These are phyloP conservation scores for Talaromyces thailandensis DNA, from an alignment of 495 filamentous ascomycete species.

Conservation along the genomic window DNA sequence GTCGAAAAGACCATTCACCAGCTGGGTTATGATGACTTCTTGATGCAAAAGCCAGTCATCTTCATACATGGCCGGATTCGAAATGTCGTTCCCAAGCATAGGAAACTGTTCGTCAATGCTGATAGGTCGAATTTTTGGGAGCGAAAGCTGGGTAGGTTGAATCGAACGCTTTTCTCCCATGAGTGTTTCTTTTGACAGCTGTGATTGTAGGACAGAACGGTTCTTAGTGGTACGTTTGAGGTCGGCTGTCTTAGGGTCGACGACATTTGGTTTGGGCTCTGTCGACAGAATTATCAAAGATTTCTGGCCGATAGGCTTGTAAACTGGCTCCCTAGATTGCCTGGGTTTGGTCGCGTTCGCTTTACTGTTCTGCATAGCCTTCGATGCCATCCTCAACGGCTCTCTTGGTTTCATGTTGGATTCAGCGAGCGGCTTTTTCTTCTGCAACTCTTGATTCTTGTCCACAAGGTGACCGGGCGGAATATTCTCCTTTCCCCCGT, in stretches of 20 bases:
- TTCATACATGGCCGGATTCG: slow-evolving; percentile 51
- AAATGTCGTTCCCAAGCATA: slow-evolving; percentile 44
- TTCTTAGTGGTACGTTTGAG: not conserved
- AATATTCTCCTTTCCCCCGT: slow-evolving; percentile 41
- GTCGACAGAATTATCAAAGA: not conserved
- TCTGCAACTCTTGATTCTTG: slow-evolving; percentile 3
- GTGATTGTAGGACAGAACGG: not conserved
- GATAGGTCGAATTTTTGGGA: not conserved
- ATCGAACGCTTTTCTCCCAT: not conserved
- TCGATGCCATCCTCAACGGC: not conserved
- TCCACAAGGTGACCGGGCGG: slow-evolving; percentile 24
- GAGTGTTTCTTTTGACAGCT: not conserved
- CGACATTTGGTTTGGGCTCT: too few relatives aligned
- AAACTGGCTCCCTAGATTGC: not conserved
- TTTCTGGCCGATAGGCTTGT: not conserved
- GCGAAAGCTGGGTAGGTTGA: not conserved
- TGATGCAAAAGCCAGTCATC: slow-evolving; percentile 58
- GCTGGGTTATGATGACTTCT: slow-evolving; percentile 51
- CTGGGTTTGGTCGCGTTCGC: not conserved
- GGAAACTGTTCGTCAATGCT: slow-evolving; percentile 36
- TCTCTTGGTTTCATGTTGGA: slow-evolving; percentile 5
- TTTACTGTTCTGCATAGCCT: not conserved
- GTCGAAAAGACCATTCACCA: slow-evolving; percentile 49
- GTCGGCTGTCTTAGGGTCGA: not conserved
- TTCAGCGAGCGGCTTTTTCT: slow-evolving; percentile 7